Base-by-base conservation (phyloP, 768 basidiomycete genomes). In the Piloderma croceum region DNA sequence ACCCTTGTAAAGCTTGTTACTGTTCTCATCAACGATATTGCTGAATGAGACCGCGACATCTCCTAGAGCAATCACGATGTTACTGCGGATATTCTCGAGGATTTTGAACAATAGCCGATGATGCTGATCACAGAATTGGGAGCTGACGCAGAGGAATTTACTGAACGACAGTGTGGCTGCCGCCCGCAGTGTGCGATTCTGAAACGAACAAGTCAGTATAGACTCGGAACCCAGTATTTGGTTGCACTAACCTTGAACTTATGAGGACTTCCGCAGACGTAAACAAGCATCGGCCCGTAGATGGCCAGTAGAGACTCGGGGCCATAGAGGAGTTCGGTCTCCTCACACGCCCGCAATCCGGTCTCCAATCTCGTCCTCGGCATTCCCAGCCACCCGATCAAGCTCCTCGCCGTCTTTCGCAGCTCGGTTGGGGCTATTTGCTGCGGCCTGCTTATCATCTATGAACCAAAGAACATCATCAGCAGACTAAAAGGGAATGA, bases 41-140 rank as follows among this genome's bases (percentile, higher is more conserved):
- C 90, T 92, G 73, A 98, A 98, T n/a, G 88, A 96, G 12, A 98
- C 91, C 0, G 94, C 94, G 25, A 98, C 88, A 50, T 99, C 96
- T 6, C 96, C 94, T 4, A 99, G 79, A 3, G 93, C 93, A 53
- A 99, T 99, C 47, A 94, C 92, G 56, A 96, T 90, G 64, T 98
- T 99, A 57, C 87, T 88, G 10, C 92, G 80, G 46, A 98, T 90
- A 49, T 83, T 84, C 58, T 98, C 91, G 39, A 97, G 79, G 42
- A 98, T 81, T 60, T 86, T 90, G 77, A 98, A 97, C 11, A 99
- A 73, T 6, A 99, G 68, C 33, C 78, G 74, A 44, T 98, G 83
- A 57, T 97, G 74, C 37, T 80, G 70, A 55, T 97, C 94, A 62
- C 94, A 98, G 65, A 94, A 98, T 48, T 84, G 77, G 1, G 90